These are phyloP conservation scores for Penicillium steckii DNA, from an alignment of 495 filamentous ascomycete species.

Conservation along the genomic window DNA sequence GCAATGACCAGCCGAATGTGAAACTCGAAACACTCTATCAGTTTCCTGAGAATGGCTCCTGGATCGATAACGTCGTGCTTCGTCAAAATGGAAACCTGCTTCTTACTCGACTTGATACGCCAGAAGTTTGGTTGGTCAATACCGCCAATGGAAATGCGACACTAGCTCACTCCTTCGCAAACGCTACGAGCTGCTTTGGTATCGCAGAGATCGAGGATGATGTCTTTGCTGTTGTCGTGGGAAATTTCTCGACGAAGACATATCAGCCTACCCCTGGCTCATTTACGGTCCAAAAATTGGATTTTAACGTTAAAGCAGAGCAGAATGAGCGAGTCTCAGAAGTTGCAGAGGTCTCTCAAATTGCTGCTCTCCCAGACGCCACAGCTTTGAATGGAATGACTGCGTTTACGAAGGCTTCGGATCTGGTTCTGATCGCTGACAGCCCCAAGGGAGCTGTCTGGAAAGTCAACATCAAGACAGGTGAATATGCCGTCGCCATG, in stretches of 20 bases:
- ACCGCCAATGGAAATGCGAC: constrained; percentile 29
- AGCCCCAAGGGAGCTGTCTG: constrained; percentile 33
- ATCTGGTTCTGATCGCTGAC: constrained; percentile 40
- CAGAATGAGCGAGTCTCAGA: not conserved
- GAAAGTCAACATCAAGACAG: constrained; percentile 31
- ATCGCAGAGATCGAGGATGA: constrained; percentile 43
- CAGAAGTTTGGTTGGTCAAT: constrained; percentile 42
- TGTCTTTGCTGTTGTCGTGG: constrained; percentile 40
- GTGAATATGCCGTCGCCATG: constrained; percentile 30
- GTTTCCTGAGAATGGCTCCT: constrained; percentile 34
- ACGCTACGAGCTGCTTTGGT: constrained; percentile 35
- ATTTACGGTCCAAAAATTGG: constrained; percentile 40
- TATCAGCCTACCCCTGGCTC: constrained; percentile 29
- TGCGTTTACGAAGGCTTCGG: constrained; percentile 20
- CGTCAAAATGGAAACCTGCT: constrained; percentile 35
- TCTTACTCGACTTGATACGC: constrained; percentile 32
- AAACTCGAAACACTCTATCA: constrained; percentile 31
- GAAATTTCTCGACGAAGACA: constrained; percentile 33
- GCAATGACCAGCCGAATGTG: constrained; percentile 16
- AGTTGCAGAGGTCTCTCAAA: constrained; percentile 15
- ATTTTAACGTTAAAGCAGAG: constrained; percentile 20
- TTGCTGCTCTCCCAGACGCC: constrained; percentile 36
- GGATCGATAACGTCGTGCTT: constrained; percentile 40
- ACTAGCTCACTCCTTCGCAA: constrained; percentile 30
- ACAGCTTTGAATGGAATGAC: constrained; percentile 41